Evolutionary conservation across 805 yeast genomes (phyloP).

Genomic region (Candida rishiriensis): DNA sequence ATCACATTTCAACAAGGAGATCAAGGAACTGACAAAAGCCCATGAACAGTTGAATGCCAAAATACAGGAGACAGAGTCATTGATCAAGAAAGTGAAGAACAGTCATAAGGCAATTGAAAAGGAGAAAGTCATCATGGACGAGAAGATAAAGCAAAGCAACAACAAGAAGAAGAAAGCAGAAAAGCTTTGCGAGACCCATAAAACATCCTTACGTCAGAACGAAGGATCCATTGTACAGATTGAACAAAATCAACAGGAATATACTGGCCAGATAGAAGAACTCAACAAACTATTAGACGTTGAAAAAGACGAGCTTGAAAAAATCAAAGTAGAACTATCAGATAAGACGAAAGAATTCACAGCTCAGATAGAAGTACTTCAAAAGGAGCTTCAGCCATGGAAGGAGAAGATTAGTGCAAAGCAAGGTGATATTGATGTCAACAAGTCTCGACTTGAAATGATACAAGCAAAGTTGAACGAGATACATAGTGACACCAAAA

Average conservation of each 20-base stretch:
- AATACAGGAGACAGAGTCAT: constrained; percentile 19
- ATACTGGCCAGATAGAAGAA: constrained; percentile 39
- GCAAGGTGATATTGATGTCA: constrained; percentile 60
- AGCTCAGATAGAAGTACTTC: constrained; percentile 57
- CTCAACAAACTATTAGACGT: constrained; percentile 41
- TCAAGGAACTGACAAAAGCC: constrained; percentile 27
- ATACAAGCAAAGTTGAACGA: constrained; percentile 42
- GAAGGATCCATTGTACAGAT: constrained; percentile 43
- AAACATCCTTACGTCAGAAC: constrained; percentile 39
- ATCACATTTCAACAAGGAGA: constrained; percentile 35
- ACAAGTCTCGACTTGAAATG: constrained; percentile 60
- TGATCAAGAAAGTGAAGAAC: constrained; percentile 31
- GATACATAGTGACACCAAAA: constrained; percentile 40
- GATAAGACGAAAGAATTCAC: constrained; percentile 70
- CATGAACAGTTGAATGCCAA: constrained; percentile 21
- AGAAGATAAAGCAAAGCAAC: constrained; percentile 63
- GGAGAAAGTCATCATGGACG: constrained; percentile 66
- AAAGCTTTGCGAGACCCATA: constrained; percentile 48
- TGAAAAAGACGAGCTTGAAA: constrained; percentile 57
- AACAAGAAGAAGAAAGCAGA: constrained; percentile 55
- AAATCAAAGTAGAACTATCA: constrained; percentile 60
- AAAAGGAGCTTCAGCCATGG: constrained; percentile 79
- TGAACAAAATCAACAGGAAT: constrained; percentile 39
- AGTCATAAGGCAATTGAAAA: constrained; percentile 45
- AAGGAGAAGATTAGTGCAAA: constrained; percentile 59